These are phyloP conservation scores for Xylaria palmicola DNA, from an alignment of 495 filamentous ascomycete genomes.

Conservation along the genomic window DNA sequence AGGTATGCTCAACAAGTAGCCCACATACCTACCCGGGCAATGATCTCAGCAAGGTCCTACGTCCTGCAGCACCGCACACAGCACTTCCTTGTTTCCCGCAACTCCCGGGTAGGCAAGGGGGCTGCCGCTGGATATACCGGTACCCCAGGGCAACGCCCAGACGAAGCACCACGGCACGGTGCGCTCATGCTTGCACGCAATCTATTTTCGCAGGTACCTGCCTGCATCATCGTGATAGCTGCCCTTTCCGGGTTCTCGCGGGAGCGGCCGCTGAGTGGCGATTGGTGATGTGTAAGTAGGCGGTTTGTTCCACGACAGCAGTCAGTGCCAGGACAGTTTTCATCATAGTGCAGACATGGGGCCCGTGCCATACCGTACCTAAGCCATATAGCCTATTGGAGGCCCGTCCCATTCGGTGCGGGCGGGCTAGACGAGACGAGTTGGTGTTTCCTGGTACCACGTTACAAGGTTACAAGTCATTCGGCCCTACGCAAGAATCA, in stretches of 20 bases:
- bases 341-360: constrained; percentile 1
- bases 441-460: background rate
- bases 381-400: background rate
- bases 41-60: too few relatives aligned
- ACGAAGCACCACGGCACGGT: background rate
- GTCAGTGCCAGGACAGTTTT: background rate
- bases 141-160: background rate
- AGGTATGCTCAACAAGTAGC: too few relatives aligned
- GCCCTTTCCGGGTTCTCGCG: constrained; percentile 5
- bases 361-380: background rate
- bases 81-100: background rate
- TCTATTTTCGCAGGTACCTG: background rate
- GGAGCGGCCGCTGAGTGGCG: constrained; percentile 1
- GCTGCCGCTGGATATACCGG: too few relatives aligned
- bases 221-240: background rate
- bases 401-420: background rate
- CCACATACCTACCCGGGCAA: background rate
- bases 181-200: constrained; percentile 1
- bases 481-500: constrained; percentile 9
- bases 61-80: too few relatives aligned
- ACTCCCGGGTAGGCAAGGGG: background rate
- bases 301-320: constrained; percentile 7
- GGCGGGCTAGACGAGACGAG: background rate
- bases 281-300: background rate
- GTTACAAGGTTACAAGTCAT: constrained; percentile 3